phyloP scores from a whole-genome alignment of 2,329 filamentous ascomycete species.

The Penicillium sp. region DNA sequence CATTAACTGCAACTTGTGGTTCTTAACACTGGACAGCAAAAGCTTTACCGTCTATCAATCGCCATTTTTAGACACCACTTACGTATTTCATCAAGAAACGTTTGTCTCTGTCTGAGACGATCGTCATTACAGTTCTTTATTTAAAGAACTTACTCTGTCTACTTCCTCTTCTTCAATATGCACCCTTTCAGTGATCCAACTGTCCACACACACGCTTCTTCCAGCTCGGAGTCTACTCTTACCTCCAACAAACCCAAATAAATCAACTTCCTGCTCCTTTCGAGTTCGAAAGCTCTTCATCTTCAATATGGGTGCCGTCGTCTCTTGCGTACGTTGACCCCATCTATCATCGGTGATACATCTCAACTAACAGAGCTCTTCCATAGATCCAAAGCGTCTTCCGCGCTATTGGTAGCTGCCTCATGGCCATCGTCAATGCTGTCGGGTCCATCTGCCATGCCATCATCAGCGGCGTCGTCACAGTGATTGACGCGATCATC shows the following conservation, averaged over 20 bases:
- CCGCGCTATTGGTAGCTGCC: conserved; percentile 62
- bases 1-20: neutral
- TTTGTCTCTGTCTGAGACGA: neutral
- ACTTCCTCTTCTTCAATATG: conserved; percentile 20
- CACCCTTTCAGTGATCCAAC: conserved; percentile 32
- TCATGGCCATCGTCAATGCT: conserved; percentile 68
- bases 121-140: conserved; percentile 7
- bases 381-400: conserved; percentile 60
- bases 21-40: conserved; percentile 1
- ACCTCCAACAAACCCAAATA: conserved; percentile 19
- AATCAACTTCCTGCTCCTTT: conserved; percentile 6
- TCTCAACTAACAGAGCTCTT: conserved; percentile 12
- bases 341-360: neutral
- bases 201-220: conserved; percentile 30
- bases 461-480: conserved; percentile 66
- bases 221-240: conserved; percentile 22
- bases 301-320: conserved; percentile 73
- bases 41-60: conserved; percentile 21
- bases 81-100: conserved; percentile 16
- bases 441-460: conserved; percentile 64
- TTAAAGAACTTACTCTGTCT: conserved; percentile 5
- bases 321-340: conserved; percentile 70
- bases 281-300: conserved; percentile 11
- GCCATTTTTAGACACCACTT: conserved; percentile 19
- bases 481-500: conserved; percentile 65